Evolutionary conservation across 129 eudicot species (phyloP).

Genomic region (Lonicera japonica): DNA sequence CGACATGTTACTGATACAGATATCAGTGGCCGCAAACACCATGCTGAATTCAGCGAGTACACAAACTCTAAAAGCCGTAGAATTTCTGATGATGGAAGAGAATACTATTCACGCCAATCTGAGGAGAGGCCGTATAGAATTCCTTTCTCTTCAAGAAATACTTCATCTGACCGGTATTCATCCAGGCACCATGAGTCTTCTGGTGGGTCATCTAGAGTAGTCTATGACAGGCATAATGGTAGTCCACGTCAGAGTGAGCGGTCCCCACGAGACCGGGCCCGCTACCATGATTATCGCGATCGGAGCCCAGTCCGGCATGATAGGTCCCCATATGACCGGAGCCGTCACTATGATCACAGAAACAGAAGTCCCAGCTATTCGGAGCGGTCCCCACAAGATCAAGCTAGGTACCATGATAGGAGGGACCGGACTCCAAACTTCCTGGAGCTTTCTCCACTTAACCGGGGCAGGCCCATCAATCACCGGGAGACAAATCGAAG

Average conservation of each 20-base stretch:
- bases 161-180: slow-evolving; percentile 58
- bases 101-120: slow-evolving; percentile 29
- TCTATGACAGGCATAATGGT: slow-evolving; percentile 45
- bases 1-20: slow-evolving; percentile 57
- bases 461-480: slow-evolving; percentile 40
- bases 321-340: slow-evolving; percentile 59
- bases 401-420: slow-evolving; percentile 44
- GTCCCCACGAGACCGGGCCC: slow-evolving; percentile 84
- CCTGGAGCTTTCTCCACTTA: slow-evolving; percentile 49
- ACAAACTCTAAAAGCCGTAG: slow-evolving; percentile 65
- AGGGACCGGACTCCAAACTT: slow-evolving; percentile 50
- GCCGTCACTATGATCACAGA: slow-evolving; percentile 51
- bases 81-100: slow-evolving; percentile 62
- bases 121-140: slow-evolving; percentile 32
- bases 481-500: slow-evolving; percentile 33
- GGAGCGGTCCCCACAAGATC: slow-evolving; percentile 65
- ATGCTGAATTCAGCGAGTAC: slow-evolving; percentile 52
- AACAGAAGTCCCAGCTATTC: slow-evolving; percentile 64
- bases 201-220: slow-evolving; percentile 37
- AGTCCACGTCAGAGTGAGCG: slow-evolving; percentile 77
- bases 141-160: slow-evolving; percentile 35
- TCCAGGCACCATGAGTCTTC: slow-evolving; percentile 63
- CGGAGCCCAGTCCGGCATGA: slow-evolving; percentile 65
- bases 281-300: slow-evolving; percentile 45
- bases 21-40: slow-evolving; percentile 46